These are phyloP conservation scores for Inosperma sp. DNA, from an alignment of 768 basidiomycete genomes.

Conservation along the genomic window DNA sequence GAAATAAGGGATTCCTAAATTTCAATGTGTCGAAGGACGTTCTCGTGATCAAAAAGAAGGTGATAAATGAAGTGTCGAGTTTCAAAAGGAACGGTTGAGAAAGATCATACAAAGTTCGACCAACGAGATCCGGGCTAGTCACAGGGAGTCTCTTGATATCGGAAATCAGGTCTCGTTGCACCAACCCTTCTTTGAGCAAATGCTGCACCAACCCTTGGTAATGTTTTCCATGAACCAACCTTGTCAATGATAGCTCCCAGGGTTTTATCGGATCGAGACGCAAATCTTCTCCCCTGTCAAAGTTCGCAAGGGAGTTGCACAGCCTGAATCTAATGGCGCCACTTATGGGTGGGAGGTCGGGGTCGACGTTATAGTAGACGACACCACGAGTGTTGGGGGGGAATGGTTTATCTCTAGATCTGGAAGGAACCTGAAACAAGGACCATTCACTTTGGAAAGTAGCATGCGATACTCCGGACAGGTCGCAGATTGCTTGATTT, in stretches of 20 bases:
- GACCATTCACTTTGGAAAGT: background rate
- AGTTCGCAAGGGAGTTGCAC: background rate
- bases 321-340: constrained; percentile 6
- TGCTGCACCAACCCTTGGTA: background rate
- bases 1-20: background rate
- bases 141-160: background rate
- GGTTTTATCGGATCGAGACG: background rate
- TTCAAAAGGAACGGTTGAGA: constrained; percentile 4
- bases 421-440: background rate
- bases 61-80: background rate
- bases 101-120: background rate
- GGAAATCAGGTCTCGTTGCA: background rate
- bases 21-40: background rate
- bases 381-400: background rate
- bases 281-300: constrained; percentile 6
- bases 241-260: background rate
- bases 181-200: background rate
- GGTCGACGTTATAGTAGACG: constrained; percentile 4
- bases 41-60: background rate
- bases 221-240: background rate
- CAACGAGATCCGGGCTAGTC: background rate
- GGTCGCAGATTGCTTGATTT: background rate
- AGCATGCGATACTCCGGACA: background rate
- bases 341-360: background rate
- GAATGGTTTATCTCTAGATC: background rate